These are phyloP conservation scores for Cyberlindnera lachancei DNA, from an alignment of 805 yeast genomes.

Conservation along the genomic window DNA sequence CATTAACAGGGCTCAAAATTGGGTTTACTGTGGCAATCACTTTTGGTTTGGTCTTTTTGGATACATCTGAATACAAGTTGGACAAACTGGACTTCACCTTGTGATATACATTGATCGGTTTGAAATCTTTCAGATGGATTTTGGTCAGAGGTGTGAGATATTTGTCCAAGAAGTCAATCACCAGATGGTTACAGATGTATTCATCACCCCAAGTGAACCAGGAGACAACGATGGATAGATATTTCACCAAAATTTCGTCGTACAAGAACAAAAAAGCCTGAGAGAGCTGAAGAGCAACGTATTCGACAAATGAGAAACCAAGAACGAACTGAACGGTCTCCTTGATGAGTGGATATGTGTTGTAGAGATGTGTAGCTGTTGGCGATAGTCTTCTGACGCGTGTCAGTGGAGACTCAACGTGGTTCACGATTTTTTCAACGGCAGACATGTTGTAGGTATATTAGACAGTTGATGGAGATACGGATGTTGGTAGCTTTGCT, in stretches of 20 bases:
- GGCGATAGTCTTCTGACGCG: conserved; percentile 13
- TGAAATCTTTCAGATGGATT: conserved; percentile 5
- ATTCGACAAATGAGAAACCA: conserved; percentile 7
- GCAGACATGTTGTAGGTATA: neutral
- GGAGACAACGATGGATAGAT: conserved; percentile 4
- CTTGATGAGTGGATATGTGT: conserved; percentile 9
- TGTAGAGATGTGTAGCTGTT: conserved; percentile 5
- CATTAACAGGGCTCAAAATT: conserved; percentile 13
- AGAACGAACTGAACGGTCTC: conserved; percentile 6
- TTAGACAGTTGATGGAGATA: too few relatives aligned
- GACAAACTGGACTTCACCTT: neutral
- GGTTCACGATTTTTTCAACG: conserved; percentile 8
- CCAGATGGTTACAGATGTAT: conserved; percentile 2
- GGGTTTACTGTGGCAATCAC: conserved; percentile 11
- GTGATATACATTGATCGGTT: conserved; percentile 3
- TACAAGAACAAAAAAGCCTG: conserved; percentile 5
- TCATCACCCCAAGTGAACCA: conserved; percentile 3
- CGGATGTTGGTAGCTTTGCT: too few relatives aligned
- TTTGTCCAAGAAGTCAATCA: conserved; percentile 7
- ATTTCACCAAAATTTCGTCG: conserved; percentile 4
- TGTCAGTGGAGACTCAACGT: conserved; percentile 11
- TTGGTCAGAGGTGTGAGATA: conserved; percentile 5
- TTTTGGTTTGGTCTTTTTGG: conserved; percentile 7
- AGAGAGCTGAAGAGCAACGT: conserved; percentile 7
- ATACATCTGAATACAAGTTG: neutral